phyloP scores from a whole-genome alignment of 2,329 filamentous ascomycete species.

The Colletotrichum gloeosporioides region DNA sequence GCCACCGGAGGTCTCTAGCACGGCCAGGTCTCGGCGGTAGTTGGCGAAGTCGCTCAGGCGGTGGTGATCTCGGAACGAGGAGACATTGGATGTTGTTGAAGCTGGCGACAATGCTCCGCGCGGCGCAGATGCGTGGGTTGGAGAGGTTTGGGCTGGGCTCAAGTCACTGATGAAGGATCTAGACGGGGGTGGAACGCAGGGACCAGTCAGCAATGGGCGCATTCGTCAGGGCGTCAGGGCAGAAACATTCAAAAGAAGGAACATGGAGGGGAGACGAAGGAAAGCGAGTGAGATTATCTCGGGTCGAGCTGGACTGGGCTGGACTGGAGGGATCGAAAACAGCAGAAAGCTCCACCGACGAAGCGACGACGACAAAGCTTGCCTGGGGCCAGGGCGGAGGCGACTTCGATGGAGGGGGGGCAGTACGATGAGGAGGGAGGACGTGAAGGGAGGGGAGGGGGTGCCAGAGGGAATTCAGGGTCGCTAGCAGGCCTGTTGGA shows the following conservation, averaged over 20 bases:
- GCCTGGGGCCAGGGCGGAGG: conserved; percentile 6
- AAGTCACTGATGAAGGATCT: conserved; percentile 33
- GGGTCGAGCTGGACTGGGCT: conserved; percentile 1
- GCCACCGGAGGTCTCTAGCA: conserved; percentile 66
- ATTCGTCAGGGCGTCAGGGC: not conserved
- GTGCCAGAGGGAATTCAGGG: conserved; percentile 3
- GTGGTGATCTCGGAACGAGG: conserved; percentile 62
- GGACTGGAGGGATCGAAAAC: conserved; percentile 18
- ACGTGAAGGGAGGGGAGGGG: not conserved
- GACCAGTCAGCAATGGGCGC: conserved; percentile 16
- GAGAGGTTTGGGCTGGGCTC: conserved; percentile 43
- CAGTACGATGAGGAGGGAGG: not conserved
- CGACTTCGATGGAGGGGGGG: not conserved
- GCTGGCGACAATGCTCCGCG: conserved; percentile 48
- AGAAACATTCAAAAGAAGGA: conserved; percentile 21
- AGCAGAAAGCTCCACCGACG: conserved; percentile 11
- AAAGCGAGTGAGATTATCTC: not conserved
- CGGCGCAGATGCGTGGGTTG: conserved; percentile 46
- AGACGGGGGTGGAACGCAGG: conserved; percentile 24
- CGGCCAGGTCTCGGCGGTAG: conserved; percentile 74
- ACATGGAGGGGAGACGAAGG: conserved; percentile 3
- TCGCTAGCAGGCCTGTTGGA: not conserved
- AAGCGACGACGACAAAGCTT: conserved; percentile 22
- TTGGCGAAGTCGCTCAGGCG: conserved; percentile 68
- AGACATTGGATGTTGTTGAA: conserved; percentile 49